Base-by-base conservation (phyloP, 805 yeast genomes). In the Spathaspora girioi region DNA sequence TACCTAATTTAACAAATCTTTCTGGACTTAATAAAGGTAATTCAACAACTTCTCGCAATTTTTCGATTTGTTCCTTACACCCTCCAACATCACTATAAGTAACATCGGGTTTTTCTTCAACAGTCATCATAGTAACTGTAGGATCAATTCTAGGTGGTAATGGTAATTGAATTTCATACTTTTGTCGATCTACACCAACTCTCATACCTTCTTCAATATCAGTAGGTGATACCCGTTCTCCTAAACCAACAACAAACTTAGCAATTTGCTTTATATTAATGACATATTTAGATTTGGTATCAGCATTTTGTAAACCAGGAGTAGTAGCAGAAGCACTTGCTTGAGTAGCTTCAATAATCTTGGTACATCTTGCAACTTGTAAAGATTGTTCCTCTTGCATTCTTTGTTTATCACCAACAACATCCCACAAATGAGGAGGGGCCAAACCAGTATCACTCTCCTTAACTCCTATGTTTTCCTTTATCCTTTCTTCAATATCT, bases 131-230 rank as follows among this genome's bases (percentile, higher is more conserved):
- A 6, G 99, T 94, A 50, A 94, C 99, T 40, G 91, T 82, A 12
- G 99, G 98, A 69, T 94, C 99, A 66, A 94, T 94, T 65, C 96
- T 80, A 50, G 99, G 99, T 10, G 99, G 99, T 58, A 94, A 78
- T 29, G 99, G 99, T 63, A 94, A 78, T 77, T 93, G 97, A 65
- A 94, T 96, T 69, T 92, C 96, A 72, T 94, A 94, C 71, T 93
- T 93, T 63, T 89, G 91, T 70, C 99, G 84, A 68, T 96, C 99
- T 51, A 94, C 99, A 64, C 99, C 99, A 38, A 94, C 98, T 68
- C 99, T 83, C 99, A 94, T 96, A 49, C 99, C 98, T 71, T 96
- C 99, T 72, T 94, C 99, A 51, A 94, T 92, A 78, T 94, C 99
- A 0, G 99, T 94, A 35, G 99, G 99, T 12, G 97, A 88, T 11